Percentiles rank a stretch among this genome's conserved stretches.
These are phyloP conservation scores for Farysia itapuensis DNA, from an alignment of 1,284 basidiomycete species.

Conservation along the genomic window DNA sequence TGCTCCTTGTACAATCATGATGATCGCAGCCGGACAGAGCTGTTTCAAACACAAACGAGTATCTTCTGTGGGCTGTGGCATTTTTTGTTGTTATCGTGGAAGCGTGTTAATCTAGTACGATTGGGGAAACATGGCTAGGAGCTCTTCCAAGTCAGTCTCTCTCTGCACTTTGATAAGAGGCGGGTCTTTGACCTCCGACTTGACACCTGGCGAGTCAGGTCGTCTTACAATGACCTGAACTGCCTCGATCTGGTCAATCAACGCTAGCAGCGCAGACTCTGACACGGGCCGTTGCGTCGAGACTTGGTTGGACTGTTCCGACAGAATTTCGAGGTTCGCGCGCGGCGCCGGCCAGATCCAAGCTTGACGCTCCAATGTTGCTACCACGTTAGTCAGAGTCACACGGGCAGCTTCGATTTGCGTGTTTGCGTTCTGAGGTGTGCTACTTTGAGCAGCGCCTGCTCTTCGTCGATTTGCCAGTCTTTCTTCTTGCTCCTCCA, in stretches of 20 bases:
- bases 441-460: slow-evolving; percentile 3
- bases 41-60: too few species aligned
- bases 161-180: slow-evolving; percentile 7
- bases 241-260: slow-evolving; percentile 24
- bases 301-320: neutral
- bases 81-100: too few species aligned
- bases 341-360: slow-evolving; percentile 21
- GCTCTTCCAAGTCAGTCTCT: slow-evolving; percentile 8
- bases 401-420: slow-evolving; percentile 3
- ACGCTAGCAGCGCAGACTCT: slow-evolving; percentile 1
- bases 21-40: too few species aligned
- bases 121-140: neutral
- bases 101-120: neutral
- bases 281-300: too few species aligned
- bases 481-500: neutral
- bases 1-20: too few species aligned
- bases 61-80: too few species aligned
- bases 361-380: slow-evolving; percentile 11
- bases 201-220: neutral
- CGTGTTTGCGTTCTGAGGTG: slow-evolving; percentile 1
- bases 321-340: slow-evolving; percentile 6
- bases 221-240: slow-evolving; percentile 26
- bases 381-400: slow-evolving; percentile 5
- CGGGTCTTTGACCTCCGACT: neutral
- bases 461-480: too few species aligned